Evolutionary conservation across 768 basidiomycete genomes (phyloP).

Genomic region (Mycena filopes): DNA sequence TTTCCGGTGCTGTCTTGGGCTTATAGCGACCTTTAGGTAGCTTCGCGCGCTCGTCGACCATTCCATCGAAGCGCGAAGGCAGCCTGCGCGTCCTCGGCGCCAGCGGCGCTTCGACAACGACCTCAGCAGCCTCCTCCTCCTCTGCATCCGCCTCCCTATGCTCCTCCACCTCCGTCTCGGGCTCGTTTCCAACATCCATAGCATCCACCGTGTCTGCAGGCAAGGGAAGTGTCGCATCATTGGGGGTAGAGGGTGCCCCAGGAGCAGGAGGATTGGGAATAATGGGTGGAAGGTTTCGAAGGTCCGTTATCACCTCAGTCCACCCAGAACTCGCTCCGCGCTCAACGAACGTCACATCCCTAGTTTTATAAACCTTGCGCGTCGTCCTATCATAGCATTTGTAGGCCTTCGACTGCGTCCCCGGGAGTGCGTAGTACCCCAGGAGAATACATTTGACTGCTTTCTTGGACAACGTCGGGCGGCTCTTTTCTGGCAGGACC

Average conservation of each 20-base stretch:
- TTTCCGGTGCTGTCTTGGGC: not conserved
- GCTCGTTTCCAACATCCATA: not conserved
- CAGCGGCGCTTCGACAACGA: not conserved
- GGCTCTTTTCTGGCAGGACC: not conserved
- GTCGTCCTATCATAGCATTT: not conserved
- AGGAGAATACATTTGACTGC: conserved; percentile 3
- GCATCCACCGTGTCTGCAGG: not conserved
- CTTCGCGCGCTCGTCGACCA: not conserved
- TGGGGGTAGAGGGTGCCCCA: conserved; percentile 5
- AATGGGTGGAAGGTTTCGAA: conserved; percentile 8
- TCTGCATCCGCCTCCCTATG: too few relatives aligned
- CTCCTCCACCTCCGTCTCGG: not conserved
- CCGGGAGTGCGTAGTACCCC: conserved; percentile 8
- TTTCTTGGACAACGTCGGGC: not conserved
- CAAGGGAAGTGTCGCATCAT: not conserved
- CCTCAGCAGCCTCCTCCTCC: not conserved
- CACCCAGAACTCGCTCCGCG: conserved; percentile 3
- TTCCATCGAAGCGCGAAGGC: not conserved
- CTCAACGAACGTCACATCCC: conserved; percentile 11
- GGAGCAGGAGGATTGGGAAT: not conserved
- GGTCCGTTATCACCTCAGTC: conserved; percentile 19
- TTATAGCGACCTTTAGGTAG: conserved; percentile 11
- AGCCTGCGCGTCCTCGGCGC: not conserved
- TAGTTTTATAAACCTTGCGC: conserved; percentile 2
- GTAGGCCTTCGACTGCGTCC: conserved; percentile 11